phyloP scores from a whole-genome alignment of 495 filamentous ascomycete species.

The Apiosordaria backusii region DNA sequence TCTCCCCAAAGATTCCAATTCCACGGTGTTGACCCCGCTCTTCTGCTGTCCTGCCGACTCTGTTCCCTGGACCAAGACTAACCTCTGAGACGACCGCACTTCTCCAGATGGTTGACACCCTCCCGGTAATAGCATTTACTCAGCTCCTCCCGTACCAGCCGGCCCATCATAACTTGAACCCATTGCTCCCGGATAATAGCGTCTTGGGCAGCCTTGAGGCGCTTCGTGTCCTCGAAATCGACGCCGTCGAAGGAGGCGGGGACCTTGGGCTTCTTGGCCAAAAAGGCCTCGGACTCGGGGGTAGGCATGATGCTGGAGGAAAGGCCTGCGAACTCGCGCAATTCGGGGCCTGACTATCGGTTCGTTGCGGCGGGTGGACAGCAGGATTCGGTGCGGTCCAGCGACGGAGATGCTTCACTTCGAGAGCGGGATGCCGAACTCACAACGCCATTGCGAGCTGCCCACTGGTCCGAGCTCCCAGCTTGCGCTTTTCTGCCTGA shows the following conservation, averaged over 20 bases:
- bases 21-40: background rate
- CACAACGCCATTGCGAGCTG: conserved; percentile 9
- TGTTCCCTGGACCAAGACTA: conserved; percentile 33
- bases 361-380: conserved; percentile 17
- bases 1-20: background rate
- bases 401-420: conserved; percentile 12
- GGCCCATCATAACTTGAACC: conserved; percentile 95
- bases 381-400: conserved; percentile 12
- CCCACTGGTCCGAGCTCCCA: conserved; percentile 15
- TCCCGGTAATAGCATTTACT: conserved; percentile 93
- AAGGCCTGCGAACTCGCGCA: conserved; percentile 2
- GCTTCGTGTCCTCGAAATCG: conserved; percentile 88
- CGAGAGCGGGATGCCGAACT: conserved; percentile 7
- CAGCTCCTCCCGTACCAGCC: conserved; percentile 88
- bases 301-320: conserved; percentile 59
- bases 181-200: conserved; percentile 94
- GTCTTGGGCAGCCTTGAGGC: conserved; percentile 90
- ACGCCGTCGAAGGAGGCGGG: conserved; percentile 94
- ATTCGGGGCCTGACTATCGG: conserved; percentile 8
- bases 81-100: conserved; percentile 91
- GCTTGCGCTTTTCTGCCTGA: conserved; percentile 8
- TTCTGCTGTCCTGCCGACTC: background rate
- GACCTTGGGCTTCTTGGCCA: conserved; percentile 91
- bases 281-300: conserved; percentile 87
- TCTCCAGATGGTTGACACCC: conserved; percentile 96